Percentiles rank a stretch among this genome's conserved stretches.
Conservation (phyloP, 2,329 filamentous ascomycete genomes). For the Pyrenochaeta sp. region DNA sequence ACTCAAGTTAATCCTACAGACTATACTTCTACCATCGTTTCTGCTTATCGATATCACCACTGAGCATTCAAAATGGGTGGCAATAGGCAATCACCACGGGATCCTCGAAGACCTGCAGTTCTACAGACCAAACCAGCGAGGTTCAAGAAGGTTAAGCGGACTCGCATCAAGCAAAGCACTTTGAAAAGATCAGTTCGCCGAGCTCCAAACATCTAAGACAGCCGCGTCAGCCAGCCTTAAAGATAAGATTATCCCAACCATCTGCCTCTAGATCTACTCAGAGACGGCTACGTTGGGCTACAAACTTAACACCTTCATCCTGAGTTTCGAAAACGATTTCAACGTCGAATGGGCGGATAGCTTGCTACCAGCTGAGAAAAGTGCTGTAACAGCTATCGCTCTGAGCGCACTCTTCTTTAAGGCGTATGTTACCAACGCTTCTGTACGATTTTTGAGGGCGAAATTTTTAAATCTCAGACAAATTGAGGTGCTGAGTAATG, state of each 20-base stretch:
- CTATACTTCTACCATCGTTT: too few species aligned
- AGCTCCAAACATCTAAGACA: background rate
- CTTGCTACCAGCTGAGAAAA: background rate
- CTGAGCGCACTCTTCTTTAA: background rate
- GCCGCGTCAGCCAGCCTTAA: background rate
- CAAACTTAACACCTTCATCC: slow-evolving; percentile 13
- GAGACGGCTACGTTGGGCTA: slow-evolving; percentile 22
- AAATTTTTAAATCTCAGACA: background rate
- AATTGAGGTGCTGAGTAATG: background rate
- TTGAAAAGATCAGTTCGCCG: background rate
- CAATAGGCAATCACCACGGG: background rate
- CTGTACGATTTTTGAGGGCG: background rate
- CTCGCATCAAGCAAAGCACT: background rate
- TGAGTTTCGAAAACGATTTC: background rate
- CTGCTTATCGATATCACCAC: background rate
- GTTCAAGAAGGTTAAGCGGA: background rate
- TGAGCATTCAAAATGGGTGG: background rate
- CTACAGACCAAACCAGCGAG: background rate
- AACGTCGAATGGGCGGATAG: background rate
- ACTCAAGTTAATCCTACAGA: too few species aligned
- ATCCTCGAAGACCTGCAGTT: background rate
- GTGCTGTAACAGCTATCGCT: background rate
- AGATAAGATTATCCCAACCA: background rate
- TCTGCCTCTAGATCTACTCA: slow-evolving; percentile 17
- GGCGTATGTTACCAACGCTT: background rate